Conservation (phyloP, 1,284 basidiomycete genomes). For the Cystobasidium sp. region DNA sequence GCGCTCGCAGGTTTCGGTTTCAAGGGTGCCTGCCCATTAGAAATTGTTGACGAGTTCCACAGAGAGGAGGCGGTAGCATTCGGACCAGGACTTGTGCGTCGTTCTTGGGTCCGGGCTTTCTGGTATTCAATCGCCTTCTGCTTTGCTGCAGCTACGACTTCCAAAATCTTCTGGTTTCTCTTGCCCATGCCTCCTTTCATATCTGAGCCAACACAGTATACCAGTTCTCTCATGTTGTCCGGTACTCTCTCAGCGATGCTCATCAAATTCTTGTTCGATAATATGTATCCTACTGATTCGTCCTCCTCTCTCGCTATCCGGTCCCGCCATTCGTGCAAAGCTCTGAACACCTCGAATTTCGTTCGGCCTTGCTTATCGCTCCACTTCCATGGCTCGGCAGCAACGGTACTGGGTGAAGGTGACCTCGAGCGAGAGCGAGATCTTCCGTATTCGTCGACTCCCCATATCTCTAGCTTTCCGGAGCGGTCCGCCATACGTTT, state of each 20-base stretch:
- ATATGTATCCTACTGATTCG: conserved; percentile 78
- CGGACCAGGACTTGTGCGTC: too few relatives aligned
- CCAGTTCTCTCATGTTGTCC: conserved; percentile 58
- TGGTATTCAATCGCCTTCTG: neutral
- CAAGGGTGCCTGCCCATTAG: too few relatives aligned
- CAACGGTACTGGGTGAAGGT: conserved; percentile 43
- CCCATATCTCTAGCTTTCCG: conserved; percentile 64
- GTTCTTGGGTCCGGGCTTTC: neutral
- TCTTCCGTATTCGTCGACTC: conserved; percentile 52
- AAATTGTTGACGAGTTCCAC: too few relatives aligned
- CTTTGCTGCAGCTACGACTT: neutral
- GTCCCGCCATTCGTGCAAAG: conserved; percentile 86
- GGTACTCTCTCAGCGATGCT: conserved; percentile 67
- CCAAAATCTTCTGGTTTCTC: neutral
- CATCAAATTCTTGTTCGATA: conserved; percentile 74
- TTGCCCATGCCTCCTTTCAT: neutral
- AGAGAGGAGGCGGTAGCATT: too few relatives aligned
- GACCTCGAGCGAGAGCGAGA: too few relatives aligned
- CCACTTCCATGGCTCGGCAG: conserved; percentile 46
- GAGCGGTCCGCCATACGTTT: conserved; percentile 74
- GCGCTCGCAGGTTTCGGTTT: neutral
- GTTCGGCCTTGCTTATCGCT: conserved; percentile 38
- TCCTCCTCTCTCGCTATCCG: conserved; percentile 78
- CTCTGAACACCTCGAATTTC: conserved; percentile 66
- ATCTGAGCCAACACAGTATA: conserved; percentile 41